Base-by-base conservation (phyloP, 1,284 basidiomycete species). In the Tilletia setariae region DNA sequence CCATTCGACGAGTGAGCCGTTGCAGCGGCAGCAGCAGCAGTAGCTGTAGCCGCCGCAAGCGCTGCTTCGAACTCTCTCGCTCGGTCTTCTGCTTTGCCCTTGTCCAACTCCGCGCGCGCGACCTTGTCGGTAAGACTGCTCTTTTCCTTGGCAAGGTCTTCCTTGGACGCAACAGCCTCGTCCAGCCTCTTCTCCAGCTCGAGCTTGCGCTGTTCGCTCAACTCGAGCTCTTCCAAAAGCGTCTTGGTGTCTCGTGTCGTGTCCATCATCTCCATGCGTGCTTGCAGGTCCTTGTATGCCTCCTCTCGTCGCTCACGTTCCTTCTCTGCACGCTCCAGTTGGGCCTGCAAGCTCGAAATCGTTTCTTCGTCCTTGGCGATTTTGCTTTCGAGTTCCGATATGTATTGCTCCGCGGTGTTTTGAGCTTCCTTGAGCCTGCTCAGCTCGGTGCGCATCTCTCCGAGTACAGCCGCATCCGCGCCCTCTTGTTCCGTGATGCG, bases 321-420 rank as follows among this genome's bases (percentile, higher is more conserved):
- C 46, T 83, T 84, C 84, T 97, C 94, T 61, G 96, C 86, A 35
- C 84, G 86, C 73, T 91, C 90, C 13, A 97, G 87, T 30, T 87
- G 89, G 47, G 86, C 86, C 42, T 89, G 87, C 2, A 97, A 86
- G 9, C 84, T 83, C 1, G 90, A 84, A 13, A 90, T 86, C 23
- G 89, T 90, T 74, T 91, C 89, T 74, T 96, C 93, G 1, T 91
- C 88, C 59, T 89, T 89, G 21, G 89, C 85, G 13, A 97, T 86
- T 30, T 92, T 90, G 61, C 86, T 85, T 83, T 98, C 95, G 23
- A 98, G 87, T 67, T 94, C 93, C n/a, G 88, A 85, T 68, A 98
- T 93, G 83, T 97, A 96, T 73, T 89, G 86, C 51, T 87, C 83
- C 11, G 90, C 90, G 67, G 90, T 87, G 0, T 85, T 84, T 74